Evolutionary conservation across 176 grass and related monocot genomes (phyloP).

Genomic region (Alloteropsis semialata): DNA sequence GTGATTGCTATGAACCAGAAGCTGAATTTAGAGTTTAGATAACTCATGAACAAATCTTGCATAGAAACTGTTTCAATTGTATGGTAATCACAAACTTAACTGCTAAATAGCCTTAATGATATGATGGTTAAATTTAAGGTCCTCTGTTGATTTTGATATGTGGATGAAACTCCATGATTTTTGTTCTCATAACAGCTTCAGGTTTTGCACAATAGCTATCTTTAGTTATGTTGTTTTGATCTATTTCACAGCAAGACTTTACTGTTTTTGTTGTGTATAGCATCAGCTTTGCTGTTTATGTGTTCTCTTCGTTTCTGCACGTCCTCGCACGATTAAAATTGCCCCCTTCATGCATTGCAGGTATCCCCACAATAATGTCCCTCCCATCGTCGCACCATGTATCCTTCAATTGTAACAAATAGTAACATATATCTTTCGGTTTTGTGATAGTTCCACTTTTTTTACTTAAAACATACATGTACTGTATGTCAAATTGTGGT

Average conservation of each 20-base stretch:
- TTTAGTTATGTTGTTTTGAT: neutral
- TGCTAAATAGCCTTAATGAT: neutral
- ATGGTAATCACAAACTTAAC: constrained; percentile 11
- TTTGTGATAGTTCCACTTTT: neutral
- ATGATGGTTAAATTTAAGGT: neutral
- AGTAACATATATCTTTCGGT: constrained; percentile 3
- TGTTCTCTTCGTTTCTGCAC: neutral
- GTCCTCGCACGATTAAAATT: constrained; percentile 10
- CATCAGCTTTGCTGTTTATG: neutral
- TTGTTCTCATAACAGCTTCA: neutral
- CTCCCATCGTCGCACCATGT: constrained; percentile 64
- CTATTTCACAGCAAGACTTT: neutral
- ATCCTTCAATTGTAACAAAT: constrained; percentile 69
- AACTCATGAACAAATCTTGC: constrained; percentile 13
- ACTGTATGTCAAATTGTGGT: neutral
- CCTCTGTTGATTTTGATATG: neutral
- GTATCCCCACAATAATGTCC: constrained; percentile 80
- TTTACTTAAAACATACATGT: neutral
- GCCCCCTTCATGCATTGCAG: constrained; percentile 47
- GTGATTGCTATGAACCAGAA: neutral
- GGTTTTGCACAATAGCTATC: neutral
- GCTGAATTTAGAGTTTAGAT: neutral
- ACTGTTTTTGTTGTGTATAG: neutral
- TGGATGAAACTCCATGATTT: neutral
- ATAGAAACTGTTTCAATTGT: neutral